Base-by-base conservation (phyloP, 352 stramenopile species). In the Peronospora tabacina region DNA sequence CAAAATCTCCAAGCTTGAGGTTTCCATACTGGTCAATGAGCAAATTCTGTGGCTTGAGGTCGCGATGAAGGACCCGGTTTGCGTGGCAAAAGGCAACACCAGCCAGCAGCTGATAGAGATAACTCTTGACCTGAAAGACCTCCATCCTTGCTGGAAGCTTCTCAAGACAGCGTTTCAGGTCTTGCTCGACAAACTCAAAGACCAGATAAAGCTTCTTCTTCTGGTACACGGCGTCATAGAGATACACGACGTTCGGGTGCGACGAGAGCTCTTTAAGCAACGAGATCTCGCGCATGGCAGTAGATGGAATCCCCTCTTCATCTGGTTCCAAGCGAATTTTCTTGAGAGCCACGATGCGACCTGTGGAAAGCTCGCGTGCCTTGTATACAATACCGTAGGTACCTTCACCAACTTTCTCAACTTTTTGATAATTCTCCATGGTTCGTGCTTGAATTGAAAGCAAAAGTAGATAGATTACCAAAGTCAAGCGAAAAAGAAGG, bases 361-460 rank as follows among this genome's bases (percentile, higher is more conserved):
- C 76, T 0, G 82, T 94, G 1, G 77, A 65, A 33, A 90, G 63
- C 64, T 98, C 92, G n/a, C 76, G 66, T 13, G 91, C 94, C 72
- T 98, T 98, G 85, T 98, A 98, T 28, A 98, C 94, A 44, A 98
- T 91, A 17, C 94, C 94, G 58, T 98, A 98, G 32, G 94, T 98
- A 58, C 94, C 92, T 77, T 98, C 94, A 42, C 83, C 83, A 52
- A 94, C 86, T 58, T 91, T 89, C 45, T 87, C 74, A 26, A 94
- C 64, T 56, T 90, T 94, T 41, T 86, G 73, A 54, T 84, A 93
- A 48, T 90, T 85, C 42, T 94, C 80, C 82, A 91, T 91, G 40
- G 46, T 13, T 10, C 3, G n/a, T 24, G 7, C 7, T 33, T 40
- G 9, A 28, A n/a, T n/a, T n/a, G n/a, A n/a, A n/a, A n/a, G n/a